phyloP scores from a whole-genome alignment of 192 early-diverging fungal species.

The Jimgerdemannia flammicorona region DNA sequence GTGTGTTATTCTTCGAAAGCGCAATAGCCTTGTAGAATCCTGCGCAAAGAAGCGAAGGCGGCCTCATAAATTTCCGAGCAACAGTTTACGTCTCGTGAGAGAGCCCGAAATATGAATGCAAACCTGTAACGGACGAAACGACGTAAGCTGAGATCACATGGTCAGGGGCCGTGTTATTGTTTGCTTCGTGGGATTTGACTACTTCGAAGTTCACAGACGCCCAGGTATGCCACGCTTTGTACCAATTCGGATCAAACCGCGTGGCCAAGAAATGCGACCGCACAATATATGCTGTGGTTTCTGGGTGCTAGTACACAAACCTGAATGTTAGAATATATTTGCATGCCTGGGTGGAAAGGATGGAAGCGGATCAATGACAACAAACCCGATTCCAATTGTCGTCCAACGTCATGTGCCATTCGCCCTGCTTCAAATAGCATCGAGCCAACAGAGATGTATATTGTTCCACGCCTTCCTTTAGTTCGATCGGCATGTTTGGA shows the following conservation, averaged over 20 bases:
- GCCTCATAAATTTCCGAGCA: not conserved
- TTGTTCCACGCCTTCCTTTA: constrained; percentile 41
- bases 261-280: constrained; percentile 82
- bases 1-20: constrained; percentile 76
- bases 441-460: constrained; percentile 60
- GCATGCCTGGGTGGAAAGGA: too few species aligned
- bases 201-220: constrained; percentile 92
- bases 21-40: constrained; percentile 94
- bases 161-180: constrained; percentile 35
- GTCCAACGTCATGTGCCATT: constrained; percentile 77
- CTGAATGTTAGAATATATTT: too few species aligned
- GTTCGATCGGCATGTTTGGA: constrained; percentile 38
- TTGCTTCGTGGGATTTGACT: constrained; percentile 69
- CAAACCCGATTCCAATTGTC: constrained; percentile 21
- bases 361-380: too few species aligned
- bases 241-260: constrained; percentile 87
- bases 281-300: constrained; percentile 69
- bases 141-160: constrained; percentile 60
- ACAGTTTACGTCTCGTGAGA: constrained; percentile 7
- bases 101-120: too few species aligned
- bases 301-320: constrained; percentile 23
- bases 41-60: not conserved
- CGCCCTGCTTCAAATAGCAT: constrained; percentile 92
- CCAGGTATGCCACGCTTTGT: constrained; percentile 97
- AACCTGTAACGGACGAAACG: constrained; percentile 76